Evolutionary conservation across 352 stramenopile genomes (phyloP).

Genomic region (Globisporangium takayamanum): DNA sequence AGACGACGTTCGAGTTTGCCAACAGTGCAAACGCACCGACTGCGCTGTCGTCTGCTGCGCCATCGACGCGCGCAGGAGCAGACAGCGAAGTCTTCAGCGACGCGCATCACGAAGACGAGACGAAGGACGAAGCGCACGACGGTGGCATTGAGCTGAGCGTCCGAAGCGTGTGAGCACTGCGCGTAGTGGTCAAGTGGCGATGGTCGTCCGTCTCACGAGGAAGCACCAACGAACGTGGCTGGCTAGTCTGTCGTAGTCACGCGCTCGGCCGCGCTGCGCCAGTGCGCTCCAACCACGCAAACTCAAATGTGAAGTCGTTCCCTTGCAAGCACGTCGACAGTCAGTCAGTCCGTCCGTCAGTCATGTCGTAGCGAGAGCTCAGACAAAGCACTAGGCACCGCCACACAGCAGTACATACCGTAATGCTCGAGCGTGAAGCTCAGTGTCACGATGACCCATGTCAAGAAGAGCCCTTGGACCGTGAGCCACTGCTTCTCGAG

Average conservation of each 20-base stretch:
- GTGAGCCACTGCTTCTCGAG: constrained; percentile 9
- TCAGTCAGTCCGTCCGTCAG: not conserved
- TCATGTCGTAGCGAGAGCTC: too few species aligned
- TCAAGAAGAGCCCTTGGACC: not conserved
- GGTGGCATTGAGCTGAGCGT: constrained; percentile 27
- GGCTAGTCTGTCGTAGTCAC: not conserved
- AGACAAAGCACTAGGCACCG: not conserved
- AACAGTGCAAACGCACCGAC: constrained; percentile 35
- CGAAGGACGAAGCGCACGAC: constrained; percentile 24
- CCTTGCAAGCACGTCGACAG: not conserved
- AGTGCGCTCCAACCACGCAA: not conserved
- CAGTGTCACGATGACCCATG: not conserved
- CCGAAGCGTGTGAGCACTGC: constrained; percentile 18
- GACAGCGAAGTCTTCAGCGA: constrained; percentile 7
- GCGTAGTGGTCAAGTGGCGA: not conserved
- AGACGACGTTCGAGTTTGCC: constrained; percentile 77
- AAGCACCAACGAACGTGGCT: not conserved
- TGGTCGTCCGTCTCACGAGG: not conserved
- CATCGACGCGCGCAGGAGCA: constrained; percentile 1
- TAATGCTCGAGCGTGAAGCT: constrained; percentile 3
- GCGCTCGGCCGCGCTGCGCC: not conserved
- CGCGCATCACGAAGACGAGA: constrained; percentile 6
- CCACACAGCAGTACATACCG: not conserved
- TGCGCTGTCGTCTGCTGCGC: constrained; percentile 13
- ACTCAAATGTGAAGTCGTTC: constrained; percentile 1